Evolutionary conservation across 805 yeast genomes (phyloP).

Genomic region (Wickerhamiella slavikovae): DNA sequence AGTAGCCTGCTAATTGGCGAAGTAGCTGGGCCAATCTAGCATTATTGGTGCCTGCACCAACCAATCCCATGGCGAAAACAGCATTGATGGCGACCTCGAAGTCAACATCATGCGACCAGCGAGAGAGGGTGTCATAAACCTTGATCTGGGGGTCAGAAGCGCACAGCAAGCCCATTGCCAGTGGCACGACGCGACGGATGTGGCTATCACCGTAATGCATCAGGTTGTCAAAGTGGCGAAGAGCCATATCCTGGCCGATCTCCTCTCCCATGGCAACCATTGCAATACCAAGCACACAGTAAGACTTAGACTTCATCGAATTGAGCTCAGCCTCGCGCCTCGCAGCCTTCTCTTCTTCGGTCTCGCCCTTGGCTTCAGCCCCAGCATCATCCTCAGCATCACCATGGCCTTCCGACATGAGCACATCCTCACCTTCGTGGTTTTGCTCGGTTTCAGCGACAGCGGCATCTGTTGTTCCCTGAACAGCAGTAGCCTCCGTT

Average conservation of each 20-base stretch:
- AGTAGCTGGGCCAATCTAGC: slow-evolving; percentile 92
- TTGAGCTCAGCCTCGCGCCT: slow-evolving; percentile 14
- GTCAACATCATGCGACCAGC: slow-evolving; percentile 92
- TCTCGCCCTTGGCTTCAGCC: slow-evolving; percentile 13
- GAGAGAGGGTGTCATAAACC: slow-evolving; percentile 85
- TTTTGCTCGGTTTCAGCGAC: slow-evolving; percentile 14
- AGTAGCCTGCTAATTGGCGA: slow-evolving; percentile 86
- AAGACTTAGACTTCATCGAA: slow-evolving; percentile 44
- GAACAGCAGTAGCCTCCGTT: slow-evolving; percentile 4
- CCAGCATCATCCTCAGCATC: slow-evolving; percentile 5
- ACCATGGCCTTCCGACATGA: slow-evolving; percentile 17
- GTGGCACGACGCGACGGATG: slow-evolving; percentile 83
- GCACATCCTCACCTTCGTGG: slow-evolving; percentile 10
- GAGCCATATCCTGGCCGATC: slow-evolving; percentile 91
- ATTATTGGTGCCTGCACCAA: slow-evolving; percentile 97
- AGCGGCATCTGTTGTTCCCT: slow-evolving; percentile 8
- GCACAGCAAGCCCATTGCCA: slow-evolving; percentile 92
- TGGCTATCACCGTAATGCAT: slow-evolving; percentile 94
- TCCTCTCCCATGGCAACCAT: slow-evolving; percentile 94
- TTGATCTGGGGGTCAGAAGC: slow-evolving; percentile 92
- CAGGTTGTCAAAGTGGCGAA: slow-evolving; percentile 91
- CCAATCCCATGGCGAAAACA: slow-evolving; percentile 90
- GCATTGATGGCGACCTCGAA: slow-evolving; percentile 87
- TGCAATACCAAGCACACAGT: slow-evolving; percentile 88
- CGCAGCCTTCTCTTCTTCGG: slow-evolving; percentile 16